Conservation (phyloP, 1,284 basidiomycete species). For the Phellinidium pouzarii region DNA sequence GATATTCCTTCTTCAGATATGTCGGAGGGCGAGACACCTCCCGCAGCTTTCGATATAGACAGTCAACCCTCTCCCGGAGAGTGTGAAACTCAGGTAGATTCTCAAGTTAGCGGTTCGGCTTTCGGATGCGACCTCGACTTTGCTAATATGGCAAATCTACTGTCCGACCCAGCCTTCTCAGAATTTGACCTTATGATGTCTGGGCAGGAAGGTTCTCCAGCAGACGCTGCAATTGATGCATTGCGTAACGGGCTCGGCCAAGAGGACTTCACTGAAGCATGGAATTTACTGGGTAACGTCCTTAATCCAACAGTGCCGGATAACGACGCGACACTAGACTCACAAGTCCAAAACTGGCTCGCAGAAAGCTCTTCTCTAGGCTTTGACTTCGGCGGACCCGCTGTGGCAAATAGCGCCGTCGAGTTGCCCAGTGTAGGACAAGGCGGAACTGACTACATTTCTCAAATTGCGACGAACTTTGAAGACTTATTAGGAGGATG, state of each 20-base stretch:
- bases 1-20: slow-evolving; percentile 15
- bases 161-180: slow-evolving; percentile 1
- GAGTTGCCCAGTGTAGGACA: not conserved
- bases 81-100: not conserved
- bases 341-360: slow-evolving; percentile 1
- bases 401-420: not conserved
- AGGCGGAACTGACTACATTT: not conserved
- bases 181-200: not conserved
- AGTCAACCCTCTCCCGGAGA: slow-evolving; percentile 1
- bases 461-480: slow-evolving; percentile 10
- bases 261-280: slow-evolving; percentile 17
- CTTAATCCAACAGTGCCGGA: not conserved
- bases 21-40: slow-evolving; percentile 6
- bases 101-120: not conserved
- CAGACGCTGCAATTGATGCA: slow-evolving; percentile 12
- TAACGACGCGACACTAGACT: not conserved
- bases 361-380: not conserved
- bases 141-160: not conserved
- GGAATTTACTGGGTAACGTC: slow-evolving; percentile 12
- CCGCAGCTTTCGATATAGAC: slow-evolving; percentile 6
- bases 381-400: not conserved
- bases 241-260: slow-evolving; percentile 13
- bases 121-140: not conserved
- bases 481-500: slow-evolving; percentile 15
- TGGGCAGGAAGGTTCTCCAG: slow-evolving; percentile 7